phyloP scores from a whole-genome alignment of 768 basidiomycete genomes.

The Collybia nuda region DNA sequence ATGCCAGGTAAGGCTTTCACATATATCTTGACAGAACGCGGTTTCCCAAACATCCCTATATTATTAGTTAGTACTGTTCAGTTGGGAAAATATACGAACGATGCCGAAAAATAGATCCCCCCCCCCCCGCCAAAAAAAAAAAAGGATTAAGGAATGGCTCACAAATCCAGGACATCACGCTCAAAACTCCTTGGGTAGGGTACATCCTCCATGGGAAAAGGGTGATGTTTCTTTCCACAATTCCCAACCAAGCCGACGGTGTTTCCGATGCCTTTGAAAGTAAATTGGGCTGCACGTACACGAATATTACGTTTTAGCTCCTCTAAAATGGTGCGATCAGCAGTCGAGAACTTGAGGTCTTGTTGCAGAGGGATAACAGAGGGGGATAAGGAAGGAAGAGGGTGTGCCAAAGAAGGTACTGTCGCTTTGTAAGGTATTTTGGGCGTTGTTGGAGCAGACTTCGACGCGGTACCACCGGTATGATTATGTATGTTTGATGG shows the following conservation, averaged over 20 bases:
- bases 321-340: slow-evolving; percentile 59
- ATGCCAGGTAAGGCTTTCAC: slow-evolving; percentile 64
- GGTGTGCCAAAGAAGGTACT: slow-evolving; percentile 4
- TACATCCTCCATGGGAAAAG: slow-evolving; percentile 45
- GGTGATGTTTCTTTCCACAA: slow-evolving; percentile 56
- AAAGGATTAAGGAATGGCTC: slow-evolving; percentile 28
- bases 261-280: slow-evolving; percentile 42
- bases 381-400: not conserved
- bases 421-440: slow-evolving; percentile 6
- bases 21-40: slow-evolving; percentile 49
- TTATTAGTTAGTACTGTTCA: slow-evolving; percentile 11
- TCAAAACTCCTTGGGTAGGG: slow-evolving; percentile 74
- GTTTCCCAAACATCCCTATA: slow-evolving; percentile 72
- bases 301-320: slow-evolving; percentile 52
- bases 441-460: slow-evolving; percentile 13
- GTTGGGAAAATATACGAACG: not conserved
- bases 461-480: not conserved
- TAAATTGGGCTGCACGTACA: slow-evolving; percentile 58
- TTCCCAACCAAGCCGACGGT: slow-evolving; percentile 27
- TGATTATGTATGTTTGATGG: not conserved
- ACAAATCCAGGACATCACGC: slow-evolving; percentile 64
- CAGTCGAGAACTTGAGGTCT: slow-evolving; percentile 51
- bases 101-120: slow-evolving; percentile 2
- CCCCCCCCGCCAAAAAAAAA: too few relatives aligned
- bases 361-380: slow-evolving; percentile 6